A percentile compares a stretch with the other conserved stretches of the same genome.
phyloP scores from a whole-genome alignment of 2,329 filamentous ascomycete genomes.

The Pseudogymnoascus sp. region DNA sequence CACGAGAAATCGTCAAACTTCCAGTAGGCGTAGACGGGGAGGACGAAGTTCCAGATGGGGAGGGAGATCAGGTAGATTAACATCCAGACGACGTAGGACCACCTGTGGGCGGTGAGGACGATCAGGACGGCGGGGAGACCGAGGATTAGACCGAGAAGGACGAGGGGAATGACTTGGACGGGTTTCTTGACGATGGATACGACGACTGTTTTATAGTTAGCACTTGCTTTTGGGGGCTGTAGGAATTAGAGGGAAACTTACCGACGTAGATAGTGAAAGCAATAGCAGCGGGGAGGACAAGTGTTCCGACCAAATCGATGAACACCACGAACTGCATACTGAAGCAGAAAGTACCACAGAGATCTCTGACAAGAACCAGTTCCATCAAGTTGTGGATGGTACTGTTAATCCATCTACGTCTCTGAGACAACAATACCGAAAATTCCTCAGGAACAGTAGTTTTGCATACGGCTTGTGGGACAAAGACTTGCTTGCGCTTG shows the following conservation, averaged over 20 bases:
- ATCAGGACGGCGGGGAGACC: conserved; percentile 90
- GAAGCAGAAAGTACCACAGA: conserved; percentile 99
- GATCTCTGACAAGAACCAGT: conserved; percentile 85
- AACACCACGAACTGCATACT: conserved; percentile 99
- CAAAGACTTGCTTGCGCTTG: conserved; percentile 97
- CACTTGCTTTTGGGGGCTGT: not conserved
- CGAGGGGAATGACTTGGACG: conserved; percentile 81
- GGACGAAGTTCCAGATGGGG: conserved; percentile 94
- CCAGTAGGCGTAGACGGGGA: conserved; percentile 94
- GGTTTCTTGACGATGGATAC: conserved; percentile 73
- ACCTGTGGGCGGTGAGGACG: conserved; percentile 85
- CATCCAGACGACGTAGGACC: conserved; percentile 95
- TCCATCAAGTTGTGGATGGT: conserved; percentile 99
- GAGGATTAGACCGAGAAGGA: conserved; percentile 83
- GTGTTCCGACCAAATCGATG: conserved; percentile 87
- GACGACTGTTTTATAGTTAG: conserved; percentile 52
- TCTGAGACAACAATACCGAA: conserved; percentile 85
- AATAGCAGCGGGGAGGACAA: conserved; percentile 93
- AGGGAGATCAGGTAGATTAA: conserved; percentile 87
- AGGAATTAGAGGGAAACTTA: conserved; percentile 43
- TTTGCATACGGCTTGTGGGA: conserved; percentile 98
- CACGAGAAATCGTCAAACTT: conserved; percentile 99
- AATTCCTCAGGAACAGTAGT: conserved; percentile 93
- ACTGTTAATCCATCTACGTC: conserved; percentile 98
- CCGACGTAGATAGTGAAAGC: conserved; percentile 94